phyloP scores from a whole-genome alignment of 768 basidiomycete genomes.

The Phlebiopsis gigantea region DNA sequence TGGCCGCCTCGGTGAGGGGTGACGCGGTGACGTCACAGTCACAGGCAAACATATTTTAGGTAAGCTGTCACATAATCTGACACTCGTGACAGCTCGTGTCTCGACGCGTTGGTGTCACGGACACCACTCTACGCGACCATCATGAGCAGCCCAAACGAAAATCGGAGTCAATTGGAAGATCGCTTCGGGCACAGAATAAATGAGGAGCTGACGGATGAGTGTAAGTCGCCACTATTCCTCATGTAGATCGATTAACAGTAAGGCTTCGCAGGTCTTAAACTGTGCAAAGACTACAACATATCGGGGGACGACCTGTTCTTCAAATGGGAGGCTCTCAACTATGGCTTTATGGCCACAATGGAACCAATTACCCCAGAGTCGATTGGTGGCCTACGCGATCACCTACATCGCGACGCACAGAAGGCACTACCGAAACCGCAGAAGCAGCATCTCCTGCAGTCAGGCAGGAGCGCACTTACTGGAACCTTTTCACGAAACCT shows the following conservation, averaged over 20 bases:
- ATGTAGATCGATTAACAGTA: too few relatives aligned
- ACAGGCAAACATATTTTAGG: neutral
- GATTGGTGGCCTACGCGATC: slow-evolving; percentile 13
- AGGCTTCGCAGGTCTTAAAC: slow-evolving; percentile 47
- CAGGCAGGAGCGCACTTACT: slow-evolving; percentile 19
- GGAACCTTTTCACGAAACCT: slow-evolving; percentile 9
- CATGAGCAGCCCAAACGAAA: neutral
- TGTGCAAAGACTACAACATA: slow-evolving; percentile 61
- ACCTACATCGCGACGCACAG: slow-evolving; percentile 38
- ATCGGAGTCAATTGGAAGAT: neutral
- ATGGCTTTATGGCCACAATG: slow-evolving; percentile 22
- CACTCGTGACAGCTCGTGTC: slow-evolving; percentile 10
- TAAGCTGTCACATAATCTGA: neutral
- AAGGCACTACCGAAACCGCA: slow-evolving; percentile 30
- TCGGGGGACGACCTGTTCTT: slow-evolving; percentile 48
- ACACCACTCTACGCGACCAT: neutral
- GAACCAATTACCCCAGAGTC: neutral
- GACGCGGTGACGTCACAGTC: neutral
- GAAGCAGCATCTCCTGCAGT: too few relatives aligned
- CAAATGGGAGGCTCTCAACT: slow-evolving; percentile 61
- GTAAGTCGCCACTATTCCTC: too few relatives aligned
- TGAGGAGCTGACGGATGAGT: too few relatives aligned
- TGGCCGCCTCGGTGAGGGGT: neutral
- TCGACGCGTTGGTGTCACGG: slow-evolving; percentile 1
- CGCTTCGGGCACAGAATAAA: neutral